A percentile compares a stretch with the other conserved stretches of the same genome.
phyloP scores from a whole-genome alignment of 257 asterid genomes.

The Fraxinus excelsior region DNA sequence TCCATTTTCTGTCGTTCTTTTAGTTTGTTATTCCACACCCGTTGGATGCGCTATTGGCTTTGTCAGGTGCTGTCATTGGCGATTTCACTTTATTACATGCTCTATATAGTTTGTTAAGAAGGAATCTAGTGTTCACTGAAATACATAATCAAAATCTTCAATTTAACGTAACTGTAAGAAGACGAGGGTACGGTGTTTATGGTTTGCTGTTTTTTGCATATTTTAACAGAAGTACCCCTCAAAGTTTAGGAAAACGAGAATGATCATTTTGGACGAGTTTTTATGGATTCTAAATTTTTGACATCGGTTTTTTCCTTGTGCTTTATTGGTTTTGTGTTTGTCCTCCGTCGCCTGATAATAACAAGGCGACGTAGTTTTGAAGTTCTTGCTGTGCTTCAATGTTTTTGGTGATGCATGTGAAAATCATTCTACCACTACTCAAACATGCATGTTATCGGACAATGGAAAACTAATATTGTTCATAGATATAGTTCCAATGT shows the following conservation, averaged over 20 bases:
- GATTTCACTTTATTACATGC: background rate
- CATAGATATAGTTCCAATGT: background rate
- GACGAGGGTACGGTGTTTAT: background rate
- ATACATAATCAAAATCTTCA: background rate
- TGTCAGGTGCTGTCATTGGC: background rate
- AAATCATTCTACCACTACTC: background rate
- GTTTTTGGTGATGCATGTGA: too few species aligned
- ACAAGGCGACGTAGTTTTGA: too few species aligned
- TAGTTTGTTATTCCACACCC: background rate
- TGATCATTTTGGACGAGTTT: background rate
- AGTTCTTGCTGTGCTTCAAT: too few species aligned
- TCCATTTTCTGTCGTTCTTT: background rate
- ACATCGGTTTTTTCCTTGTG: too few species aligned
- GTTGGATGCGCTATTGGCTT: background rate
- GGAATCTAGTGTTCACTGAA: too few species aligned
- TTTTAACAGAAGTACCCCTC: background rate
- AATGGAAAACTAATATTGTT: background rate
- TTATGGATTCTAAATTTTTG: background rate
- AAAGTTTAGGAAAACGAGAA: background rate
- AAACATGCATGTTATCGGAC: background rate
- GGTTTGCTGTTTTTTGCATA: background rate
- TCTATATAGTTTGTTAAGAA: background rate
- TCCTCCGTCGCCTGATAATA: too few species aligned
- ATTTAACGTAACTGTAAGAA: background rate
- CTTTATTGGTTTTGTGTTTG: too few species aligned